phyloP scores from a whole-genome alignment of 2,329 filamentous ascomycete species.

The Exophiala xenobiotica region DNA sequence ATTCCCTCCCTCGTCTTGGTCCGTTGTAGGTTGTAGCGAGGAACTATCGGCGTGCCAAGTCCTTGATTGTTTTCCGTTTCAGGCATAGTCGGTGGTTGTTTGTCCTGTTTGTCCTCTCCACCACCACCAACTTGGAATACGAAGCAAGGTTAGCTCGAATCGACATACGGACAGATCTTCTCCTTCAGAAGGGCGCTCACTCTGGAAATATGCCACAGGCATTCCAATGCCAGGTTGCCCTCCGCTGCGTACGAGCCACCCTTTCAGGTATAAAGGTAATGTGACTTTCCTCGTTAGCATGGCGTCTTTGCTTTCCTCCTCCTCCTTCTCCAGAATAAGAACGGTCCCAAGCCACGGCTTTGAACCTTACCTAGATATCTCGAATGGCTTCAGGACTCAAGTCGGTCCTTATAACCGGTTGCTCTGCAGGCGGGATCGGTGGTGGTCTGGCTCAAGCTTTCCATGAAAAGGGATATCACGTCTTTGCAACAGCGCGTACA shows the following conservation, averaged over 20 bases:
- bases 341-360: not conserved
- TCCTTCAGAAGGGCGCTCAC: too few relatives aligned
- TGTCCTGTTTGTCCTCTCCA: not conserved
- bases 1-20: not conserved
- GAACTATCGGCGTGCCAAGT: slow-evolving; percentile 12
- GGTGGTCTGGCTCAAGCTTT: slow-evolving; percentile 41
- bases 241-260: not conserved
- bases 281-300: not conserved
- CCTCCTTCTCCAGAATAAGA: not conserved
- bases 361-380: not conserved
- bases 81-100: slow-evolving; percentile 3
- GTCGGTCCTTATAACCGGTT: slow-evolving; percentile 30
- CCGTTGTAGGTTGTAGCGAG: not conserved
- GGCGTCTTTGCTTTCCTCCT: too few relatives aligned
- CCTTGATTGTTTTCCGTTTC: slow-evolving; percentile 7
- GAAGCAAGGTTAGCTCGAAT: too few relatives aligned
- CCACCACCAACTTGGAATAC: too few relatives aligned
- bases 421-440: slow-evolving; percentile 44
- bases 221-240: too few relatives aligned
- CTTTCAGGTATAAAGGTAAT: not conserved
- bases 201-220: too few relatives aligned
- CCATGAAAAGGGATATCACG: slow-evolving; percentile 37
- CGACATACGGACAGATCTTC: too few relatives aligned
- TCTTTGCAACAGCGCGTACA: slow-evolving; percentile 46
- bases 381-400: slow-evolving; percentile 16